These are phyloP conservation scores for Dichomitus squalens DNA, from an alignment of 1,284 basidiomycete genomes.

Conservation along the genomic window DNA sequence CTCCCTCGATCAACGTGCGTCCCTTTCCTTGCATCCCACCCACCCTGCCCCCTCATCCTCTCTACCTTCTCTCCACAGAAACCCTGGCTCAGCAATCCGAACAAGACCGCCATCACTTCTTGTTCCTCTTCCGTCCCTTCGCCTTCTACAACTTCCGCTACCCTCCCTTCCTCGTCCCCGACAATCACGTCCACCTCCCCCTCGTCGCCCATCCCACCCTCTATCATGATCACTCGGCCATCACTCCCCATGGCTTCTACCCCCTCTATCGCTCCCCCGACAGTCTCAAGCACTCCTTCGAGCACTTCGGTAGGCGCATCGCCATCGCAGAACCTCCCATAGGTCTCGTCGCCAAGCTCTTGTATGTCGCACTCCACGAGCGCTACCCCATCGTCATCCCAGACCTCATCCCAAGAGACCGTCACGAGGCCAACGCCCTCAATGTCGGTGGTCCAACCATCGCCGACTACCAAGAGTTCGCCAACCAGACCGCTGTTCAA, in stretches of 20 bases:
- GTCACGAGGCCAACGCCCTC: conserved; percentile 41
- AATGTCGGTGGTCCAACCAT: conserved; percentile 47
- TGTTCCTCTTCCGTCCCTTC: conserved; percentile 56
- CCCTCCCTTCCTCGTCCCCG: conserved; percentile 57
- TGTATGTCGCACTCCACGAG: conserved; percentile 67
- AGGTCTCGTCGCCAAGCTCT: conserved; percentile 59
- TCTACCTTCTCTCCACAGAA: conserved; percentile 36
- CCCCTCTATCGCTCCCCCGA: conserved; percentile 52
- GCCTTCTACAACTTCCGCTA: conserved; percentile 52
- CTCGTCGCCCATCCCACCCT: conserved; percentile 40
- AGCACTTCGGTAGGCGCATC: conserved; percentile 46
- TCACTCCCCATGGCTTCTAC: conserved; percentile 58
- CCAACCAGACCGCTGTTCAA: conserved; percentile 40
- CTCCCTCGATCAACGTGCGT: conserved; percentile 49
- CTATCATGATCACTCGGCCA: conserved; percentile 28
- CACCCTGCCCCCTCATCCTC: not conserved
- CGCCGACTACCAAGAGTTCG: conserved; percentile 64
- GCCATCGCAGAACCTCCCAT: conserved; percentile 50
- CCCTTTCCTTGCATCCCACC: conserved; percentile 4
- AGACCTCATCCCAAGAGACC: conserved; percentile 46
- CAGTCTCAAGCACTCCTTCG: conserved; percentile 25
- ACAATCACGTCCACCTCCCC: conserved; percentile 59
- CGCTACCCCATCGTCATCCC: conserved; percentile 47
- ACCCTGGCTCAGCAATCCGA: conserved; percentile 44
- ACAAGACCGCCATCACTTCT: conserved; percentile 45